phyloP scores from a whole-genome alignment of 495 filamentous ascomycete genomes.

The Penicillium cosmopolitanum region DNA sequence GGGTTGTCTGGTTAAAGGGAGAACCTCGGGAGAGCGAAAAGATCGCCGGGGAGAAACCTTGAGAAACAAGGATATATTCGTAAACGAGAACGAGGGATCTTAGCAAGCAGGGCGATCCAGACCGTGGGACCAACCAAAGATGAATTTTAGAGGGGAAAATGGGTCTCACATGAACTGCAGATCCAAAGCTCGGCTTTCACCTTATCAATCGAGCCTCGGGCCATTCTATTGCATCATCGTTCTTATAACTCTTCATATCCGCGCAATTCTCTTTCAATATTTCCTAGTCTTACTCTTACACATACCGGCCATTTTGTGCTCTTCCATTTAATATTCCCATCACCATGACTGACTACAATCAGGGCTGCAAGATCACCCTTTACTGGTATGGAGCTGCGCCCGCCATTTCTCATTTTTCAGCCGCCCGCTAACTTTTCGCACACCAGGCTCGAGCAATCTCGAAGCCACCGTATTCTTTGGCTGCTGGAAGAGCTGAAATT shows the following conservation, averaged over 20 bases:
- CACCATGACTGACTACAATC: constrained; percentile 38
- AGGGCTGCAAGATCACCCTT: constrained; percentile 68
- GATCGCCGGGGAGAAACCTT: background rate
- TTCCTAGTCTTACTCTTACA: too few species aligned
- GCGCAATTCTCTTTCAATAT: background rate
- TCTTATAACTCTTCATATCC: background rate
- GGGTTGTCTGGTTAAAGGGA: background rate
- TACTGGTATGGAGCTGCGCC: constrained; percentile 63
- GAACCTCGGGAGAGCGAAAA: background rate
- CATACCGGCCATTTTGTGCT: background rate
- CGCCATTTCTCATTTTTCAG: background rate
- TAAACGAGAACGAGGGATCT: constrained; percentile 1
- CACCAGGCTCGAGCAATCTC: constrained; percentile 49
- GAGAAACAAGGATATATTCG: background rate
- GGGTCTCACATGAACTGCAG: constrained; percentile 22
- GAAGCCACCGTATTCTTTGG: constrained; percentile 86
- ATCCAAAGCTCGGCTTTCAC: constrained; percentile 21
- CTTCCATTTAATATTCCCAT: background rate
- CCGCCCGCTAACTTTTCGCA: background rate
- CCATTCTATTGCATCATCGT: constrained; percentile 31
- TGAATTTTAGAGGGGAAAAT: background rate
- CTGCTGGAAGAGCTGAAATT: constrained; percentile 84
- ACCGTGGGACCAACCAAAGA: background rate
- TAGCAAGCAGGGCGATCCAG: constrained; percentile 7
- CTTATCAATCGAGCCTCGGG: constrained; percentile 27